Conservation (phyloP, 1,284 basidiomycete species). For the Microbotryomycetes sp. region DNA sequence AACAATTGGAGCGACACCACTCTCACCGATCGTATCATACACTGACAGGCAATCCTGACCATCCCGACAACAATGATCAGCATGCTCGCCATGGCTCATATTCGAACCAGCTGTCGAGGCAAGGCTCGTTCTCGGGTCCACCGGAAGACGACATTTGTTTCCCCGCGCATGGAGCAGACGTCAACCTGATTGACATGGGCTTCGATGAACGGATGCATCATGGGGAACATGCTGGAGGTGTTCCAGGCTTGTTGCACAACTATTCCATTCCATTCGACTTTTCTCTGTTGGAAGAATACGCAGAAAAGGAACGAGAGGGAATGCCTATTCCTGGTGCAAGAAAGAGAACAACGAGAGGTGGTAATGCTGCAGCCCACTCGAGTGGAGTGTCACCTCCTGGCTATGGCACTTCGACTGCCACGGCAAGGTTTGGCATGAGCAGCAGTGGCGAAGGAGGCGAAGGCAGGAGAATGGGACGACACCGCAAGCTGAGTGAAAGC, state of each 20-base stretch:
- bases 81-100: constrained; percentile 5
- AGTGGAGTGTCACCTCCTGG: constrained; percentile 15
- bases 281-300: constrained; percentile 69
- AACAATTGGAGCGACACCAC: constrained; percentile 24
- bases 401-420: constrained; percentile 24
- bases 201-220: constrained; percentile 16
- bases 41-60: constrained; percentile 2
- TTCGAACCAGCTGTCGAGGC: constrained; percentile 19
- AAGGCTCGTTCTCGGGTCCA: constrained; percentile 22
- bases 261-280: constrained; percentile 60
- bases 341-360: constrained; percentile 5
- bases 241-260: constrained; percentile 37
- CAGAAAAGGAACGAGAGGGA: constrained; percentile 59
- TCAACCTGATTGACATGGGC: constrained; percentile 23
- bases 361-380: not conserved
- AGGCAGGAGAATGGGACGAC: constrained; percentile 47
- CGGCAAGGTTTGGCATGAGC: constrained; percentile 13
- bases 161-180: constrained; percentile 29
- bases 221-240: constrained; percentile 20
- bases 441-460: constrained; percentile 40
- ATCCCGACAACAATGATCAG: not conserved
- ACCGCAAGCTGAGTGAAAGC: constrained; percentile 77
- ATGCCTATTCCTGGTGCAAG: constrained; percentile 45
- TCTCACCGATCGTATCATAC: constrained; percentile 20
- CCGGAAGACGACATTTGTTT: constrained; percentile 35